These are phyloP conservation scores for Trichoderma sp. DNA, from an alignment of 2,329 filamentous ascomycete species.

Conservation along the genomic window DNA sequence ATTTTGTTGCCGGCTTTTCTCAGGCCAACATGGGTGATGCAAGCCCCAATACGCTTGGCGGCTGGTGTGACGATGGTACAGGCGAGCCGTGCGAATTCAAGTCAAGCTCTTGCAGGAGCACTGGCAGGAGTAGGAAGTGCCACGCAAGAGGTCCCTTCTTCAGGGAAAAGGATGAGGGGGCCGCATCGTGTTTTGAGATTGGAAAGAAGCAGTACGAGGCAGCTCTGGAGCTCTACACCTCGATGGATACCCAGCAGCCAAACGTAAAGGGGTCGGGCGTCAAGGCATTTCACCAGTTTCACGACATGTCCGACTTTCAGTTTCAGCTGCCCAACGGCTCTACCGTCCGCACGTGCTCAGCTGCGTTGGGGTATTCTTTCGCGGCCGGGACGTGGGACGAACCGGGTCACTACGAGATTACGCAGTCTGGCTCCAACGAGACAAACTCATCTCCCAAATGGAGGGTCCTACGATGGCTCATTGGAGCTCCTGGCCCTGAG, in stretches of 20 bases:
- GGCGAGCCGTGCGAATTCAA: conserved; percentile 68
- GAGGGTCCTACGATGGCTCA: conserved; percentile 68
- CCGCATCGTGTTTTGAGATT: conserved; percentile 76
- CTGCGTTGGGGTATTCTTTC: conserved; percentile 85
- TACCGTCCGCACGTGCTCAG: conserved; percentile 73
- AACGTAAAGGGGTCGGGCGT: conserved; percentile 65
- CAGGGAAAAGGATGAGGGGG: conserved; percentile 66
- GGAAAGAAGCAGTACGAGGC: conserved; percentile 66
- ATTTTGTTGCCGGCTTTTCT: conserved; percentile 87
- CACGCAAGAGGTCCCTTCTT: conserved; percentile 71
- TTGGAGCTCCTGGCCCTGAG: conserved; percentile 67
- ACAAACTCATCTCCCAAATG: conserved; percentile 76
- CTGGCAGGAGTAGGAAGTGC: conserved; percentile 66
- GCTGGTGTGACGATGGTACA: conserved; percentile 82
- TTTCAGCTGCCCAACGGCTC: conserved; percentile 74
- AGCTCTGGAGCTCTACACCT: conserved; percentile 52
- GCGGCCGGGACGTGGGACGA: conserved; percentile 88
- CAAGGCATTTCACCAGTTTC: conserved; percentile 77
- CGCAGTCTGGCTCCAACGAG: conserved; percentile 72
- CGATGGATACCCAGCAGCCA: conserved; percentile 48
- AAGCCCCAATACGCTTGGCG: conserved; percentile 79
- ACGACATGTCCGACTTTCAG: conserved; percentile 72
- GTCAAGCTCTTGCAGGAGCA: conserved; percentile 72
- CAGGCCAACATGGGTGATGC: conserved; percentile 91
- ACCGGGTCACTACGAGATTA: conserved; percentile 86